A percentile compares a stretch with the other conserved stretches of the same genome.
Conservation (phyloP, 2,329 filamentous ascomycete species). For the Dendrostoma leiphaemia region DNA sequence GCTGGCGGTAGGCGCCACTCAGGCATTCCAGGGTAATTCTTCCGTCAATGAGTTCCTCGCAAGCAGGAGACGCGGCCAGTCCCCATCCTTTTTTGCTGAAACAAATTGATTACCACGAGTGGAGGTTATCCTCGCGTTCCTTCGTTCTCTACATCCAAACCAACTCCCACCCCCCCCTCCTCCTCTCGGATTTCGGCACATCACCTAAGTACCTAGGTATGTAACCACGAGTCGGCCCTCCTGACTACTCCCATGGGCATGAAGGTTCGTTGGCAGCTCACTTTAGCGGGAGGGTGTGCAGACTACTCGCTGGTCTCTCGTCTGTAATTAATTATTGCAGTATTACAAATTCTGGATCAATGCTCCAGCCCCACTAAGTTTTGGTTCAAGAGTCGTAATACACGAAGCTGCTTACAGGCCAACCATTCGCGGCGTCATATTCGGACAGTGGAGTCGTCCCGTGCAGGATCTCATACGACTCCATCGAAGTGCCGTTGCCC, state of each 20-base stretch:
- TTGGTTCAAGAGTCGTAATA: conserved; percentile 21
- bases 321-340: too few species aligned
- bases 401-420: conserved; percentile 34
- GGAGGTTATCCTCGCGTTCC: not conserved
- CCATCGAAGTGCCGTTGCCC: conserved; percentile 24
- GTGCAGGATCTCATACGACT: conserved; percentile 29
- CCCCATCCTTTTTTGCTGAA: not conserved
- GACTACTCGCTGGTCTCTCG: too few species aligned
- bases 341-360: not conserved
- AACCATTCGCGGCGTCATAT: conserved; percentile 34
- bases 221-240: too few species aligned
- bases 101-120: too few species aligned
- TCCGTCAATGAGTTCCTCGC: not conserved
- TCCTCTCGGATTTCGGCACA: too few species aligned
- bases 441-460: conserved; percentile 33
- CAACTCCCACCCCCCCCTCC: too few species aligned
- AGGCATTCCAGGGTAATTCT: not conserved
- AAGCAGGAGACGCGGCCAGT: not conserved
- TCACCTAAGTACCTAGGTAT: too few species aligned
- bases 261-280: too few species aligned
- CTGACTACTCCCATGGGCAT: too few species aligned
- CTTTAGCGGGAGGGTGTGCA: too few species aligned
- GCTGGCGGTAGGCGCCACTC: too few species aligned
- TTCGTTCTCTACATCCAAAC: not conserved
- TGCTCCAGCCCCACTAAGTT: not conserved